Evolutionary conservation across 2,329 filamentous ascomycete genomes (phyloP).

Genomic region (Escovopsis sp.): DNA sequence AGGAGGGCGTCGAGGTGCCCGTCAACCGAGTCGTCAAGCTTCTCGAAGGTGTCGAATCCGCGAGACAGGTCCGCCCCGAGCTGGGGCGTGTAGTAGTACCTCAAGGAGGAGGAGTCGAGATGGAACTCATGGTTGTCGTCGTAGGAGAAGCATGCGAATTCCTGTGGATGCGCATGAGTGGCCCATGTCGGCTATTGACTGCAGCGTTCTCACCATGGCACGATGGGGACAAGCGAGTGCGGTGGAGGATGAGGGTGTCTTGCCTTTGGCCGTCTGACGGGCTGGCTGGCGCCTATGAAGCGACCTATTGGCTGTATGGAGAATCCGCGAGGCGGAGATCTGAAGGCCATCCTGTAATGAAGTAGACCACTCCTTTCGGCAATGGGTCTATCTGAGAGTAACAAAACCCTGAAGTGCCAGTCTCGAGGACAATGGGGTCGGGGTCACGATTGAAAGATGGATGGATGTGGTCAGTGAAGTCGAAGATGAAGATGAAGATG

Average conservation of each 20-base stretch:
- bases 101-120: constrained; percentile 63
- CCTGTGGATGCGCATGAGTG: constrained; percentile 30
- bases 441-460: too few relatives aligned
- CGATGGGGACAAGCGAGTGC: too few relatives aligned
- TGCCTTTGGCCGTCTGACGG: constrained; percentile 63
- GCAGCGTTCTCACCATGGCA: neutral
- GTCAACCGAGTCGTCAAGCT: constrained; percentile 68
- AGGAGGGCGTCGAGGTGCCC: constrained; percentile 80
- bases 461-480: too few relatives aligned
- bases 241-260: constrained; percentile 7
- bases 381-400: too few relatives aligned
- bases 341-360: too few relatives aligned
- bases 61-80: constrained; percentile 60
- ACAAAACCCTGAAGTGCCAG: too few relatives aligned
- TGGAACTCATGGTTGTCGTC: constrained; percentile 67
- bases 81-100: constrained; percentile 72
- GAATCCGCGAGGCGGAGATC: constrained; percentile 25
- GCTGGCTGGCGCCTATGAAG: constrained; percentile 52
- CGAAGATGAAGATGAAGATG: too few relatives aligned
- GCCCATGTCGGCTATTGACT: neutral
- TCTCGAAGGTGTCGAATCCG: constrained; percentile 71
- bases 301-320: constrained; percentile 54
- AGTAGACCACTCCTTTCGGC: too few relatives aligned
- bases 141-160: constrained; percentile 89
- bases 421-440: too few relatives aligned